Conservation (phyloP, 306 rosid genomes). For the Geum urbanum region DNA sequence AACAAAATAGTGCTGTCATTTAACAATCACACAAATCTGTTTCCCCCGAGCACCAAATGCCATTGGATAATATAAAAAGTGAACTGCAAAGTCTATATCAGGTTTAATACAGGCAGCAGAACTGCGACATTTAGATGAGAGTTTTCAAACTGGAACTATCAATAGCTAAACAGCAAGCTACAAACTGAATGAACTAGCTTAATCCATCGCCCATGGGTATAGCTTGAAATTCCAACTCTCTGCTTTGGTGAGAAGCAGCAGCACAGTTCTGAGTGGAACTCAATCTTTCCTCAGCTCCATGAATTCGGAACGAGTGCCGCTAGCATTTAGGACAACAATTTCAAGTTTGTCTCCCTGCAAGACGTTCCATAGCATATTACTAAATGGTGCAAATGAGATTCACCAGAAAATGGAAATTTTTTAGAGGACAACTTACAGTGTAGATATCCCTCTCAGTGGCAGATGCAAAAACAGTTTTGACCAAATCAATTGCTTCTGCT, state of each 20-base stretch:
- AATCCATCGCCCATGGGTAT: slow-evolving; percentile 11
- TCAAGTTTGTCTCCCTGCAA: slow-evolving; percentile 82
- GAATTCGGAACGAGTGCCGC: slow-evolving; percentile 55
- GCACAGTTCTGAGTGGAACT: slow-evolving; percentile 17
- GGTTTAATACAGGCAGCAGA: slow-evolving; percentile 18
- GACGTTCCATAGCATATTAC: slow-evolving; percentile 15
- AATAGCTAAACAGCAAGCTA: slow-evolving; percentile 21
- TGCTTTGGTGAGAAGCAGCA: slow-evolving; percentile 21
- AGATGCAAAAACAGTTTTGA: slow-evolving; percentile 86
- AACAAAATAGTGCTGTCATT: background rate
- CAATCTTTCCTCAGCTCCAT: slow-evolving; percentile 80
- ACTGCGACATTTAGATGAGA: slow-evolving; percentile 3
- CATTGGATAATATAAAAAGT: background rate
- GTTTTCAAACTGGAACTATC: slow-evolving; percentile 4
- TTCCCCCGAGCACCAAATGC: background rate
- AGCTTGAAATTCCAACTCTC: slow-evolving; percentile 28
- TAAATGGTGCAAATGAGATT: background rate
- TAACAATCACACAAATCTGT: background rate
- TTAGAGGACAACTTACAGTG: slow-evolving; percentile 57
- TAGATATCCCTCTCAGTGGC: slow-evolving; percentile 95
- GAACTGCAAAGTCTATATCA: background rate
- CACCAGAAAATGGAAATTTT: background rate
- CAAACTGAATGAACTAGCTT: slow-evolving; percentile 4
- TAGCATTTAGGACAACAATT: slow-evolving; percentile 59
- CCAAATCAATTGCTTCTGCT: slow-evolving; percentile 76